Evolutionary conservation across 441 rosid genomes (phyloP).

Genomic region (Pelargonium exstipulatum): DNA sequence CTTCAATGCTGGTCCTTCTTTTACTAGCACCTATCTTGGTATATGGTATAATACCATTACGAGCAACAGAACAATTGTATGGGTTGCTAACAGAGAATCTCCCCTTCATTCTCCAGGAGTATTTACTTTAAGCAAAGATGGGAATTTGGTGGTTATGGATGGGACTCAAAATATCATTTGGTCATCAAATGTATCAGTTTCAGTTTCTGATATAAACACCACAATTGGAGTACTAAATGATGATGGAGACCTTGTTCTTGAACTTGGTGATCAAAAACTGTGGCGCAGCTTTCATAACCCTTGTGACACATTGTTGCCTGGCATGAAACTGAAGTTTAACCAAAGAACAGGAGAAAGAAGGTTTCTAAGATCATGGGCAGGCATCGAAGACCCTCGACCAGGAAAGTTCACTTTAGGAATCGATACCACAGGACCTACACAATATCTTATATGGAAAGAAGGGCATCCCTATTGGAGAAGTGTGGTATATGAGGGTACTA

Average conservation of each 20-base stretch:
- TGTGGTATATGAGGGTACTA: constrained; percentile 26
- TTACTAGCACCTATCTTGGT: constrained; percentile 43
- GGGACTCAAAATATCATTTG: constrained; percentile 18
- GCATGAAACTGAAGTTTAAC: constrained; percentile 52
- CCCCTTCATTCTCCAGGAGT: constrained; percentile 46
- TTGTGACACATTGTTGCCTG: constrained; percentile 60
- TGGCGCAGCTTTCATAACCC: constrained; percentile 19
- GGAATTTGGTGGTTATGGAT: constrained; percentile 46
- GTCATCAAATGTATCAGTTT: constrained; percentile 24
- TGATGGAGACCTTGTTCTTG: constrained; percentile 42
- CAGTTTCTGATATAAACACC: constrained; percentile 35
- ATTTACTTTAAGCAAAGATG: constrained; percentile 41
- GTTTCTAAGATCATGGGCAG: constrained; percentile 59
- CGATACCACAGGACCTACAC: constrained; percentile 59
- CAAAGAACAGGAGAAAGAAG: constrained; percentile 35
- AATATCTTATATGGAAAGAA: constrained; percentile 61
- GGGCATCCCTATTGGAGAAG: constrained; percentile 66
- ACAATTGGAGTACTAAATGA: constrained; percentile 30
- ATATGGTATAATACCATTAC: constrained; percentile 60
- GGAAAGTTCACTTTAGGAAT: constrained; percentile 61
- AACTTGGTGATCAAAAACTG: constrained; percentile 19
- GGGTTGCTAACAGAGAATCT: constrained; percentile 68
- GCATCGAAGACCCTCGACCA: constrained; percentile 57
- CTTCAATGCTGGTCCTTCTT: constrained; percentile 42
- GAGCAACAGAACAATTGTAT: constrained; percentile 35